Base-by-base conservation (phyloP, 148 eudicot genomes). In the Silene uniflora region DNA sequence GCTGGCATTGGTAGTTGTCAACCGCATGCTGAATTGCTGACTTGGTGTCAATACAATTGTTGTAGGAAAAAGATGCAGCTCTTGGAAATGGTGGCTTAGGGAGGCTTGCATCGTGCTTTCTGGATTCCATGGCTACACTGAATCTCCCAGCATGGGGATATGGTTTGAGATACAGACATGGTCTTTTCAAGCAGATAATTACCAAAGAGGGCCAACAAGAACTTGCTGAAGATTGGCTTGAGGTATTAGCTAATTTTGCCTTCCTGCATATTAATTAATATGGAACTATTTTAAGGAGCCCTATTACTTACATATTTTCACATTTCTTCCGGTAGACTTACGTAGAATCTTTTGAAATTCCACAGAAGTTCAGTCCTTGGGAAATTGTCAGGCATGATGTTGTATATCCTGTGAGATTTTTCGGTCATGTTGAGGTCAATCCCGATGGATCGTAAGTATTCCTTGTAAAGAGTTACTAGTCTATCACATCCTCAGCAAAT, bases 21-120 rank as follows among this genome's bases (percentile, higher is more conserved):
- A 66, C 25, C n/a, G 16, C 17, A 7, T 76, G 56, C 24, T 64
- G 68, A 67, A 23, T 16, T 77, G 58, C 24, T 64, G 68, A 67
- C 23, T 16, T 64, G 44, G 72, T 69, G 42, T 27, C 29, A 27
- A 2, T 81, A 35, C 67, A 5, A 67, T 69, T 71, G 19, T 27
- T 76, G 29, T 74, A 96, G 99, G 99, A 96, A 80, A 91, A 86
- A 86, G 99, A 96, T 85, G 97, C 97, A 74, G 99, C 99, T 32
- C 91, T 96, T n/a, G 98, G 99, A 81, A 96, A 96, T 81, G 99
- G 99, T 73, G 99, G 99, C 78, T 86, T 96, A 11, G 99, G 98
- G 77, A 92, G 99, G 82, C 98, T 96, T 76, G 98, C 99, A 70
- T 92, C 99, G 9, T 96, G 99, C 82, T 92, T 92, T 78, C 81